These are phyloP conservation scores for Erysimum pusillum DNA, from an alignment of 441 rosid species.

Conservation along the genomic window DNA sequence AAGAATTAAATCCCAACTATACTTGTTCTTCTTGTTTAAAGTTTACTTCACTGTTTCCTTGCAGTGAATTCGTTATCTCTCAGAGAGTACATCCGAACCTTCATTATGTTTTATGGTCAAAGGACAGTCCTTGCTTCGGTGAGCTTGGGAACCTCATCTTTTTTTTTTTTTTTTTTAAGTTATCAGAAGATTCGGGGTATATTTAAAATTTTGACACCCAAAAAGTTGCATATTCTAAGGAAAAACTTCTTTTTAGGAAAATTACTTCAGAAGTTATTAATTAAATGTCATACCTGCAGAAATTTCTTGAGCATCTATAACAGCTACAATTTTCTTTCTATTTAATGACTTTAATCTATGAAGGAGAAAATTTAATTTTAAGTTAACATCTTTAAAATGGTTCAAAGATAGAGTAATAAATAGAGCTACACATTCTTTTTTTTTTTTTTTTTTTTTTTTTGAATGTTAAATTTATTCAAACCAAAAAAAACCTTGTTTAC, in stretches of 20 bases:
- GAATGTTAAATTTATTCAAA: too few relatives aligned
- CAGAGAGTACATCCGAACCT: slow-evolving; percentile 29
- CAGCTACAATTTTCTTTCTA: slow-evolving; percentile 5
- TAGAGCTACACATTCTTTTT: background rate
- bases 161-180: background rate
- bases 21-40: slow-evolving; percentile 34
- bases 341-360: background rate
- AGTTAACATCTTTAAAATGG: background rate
- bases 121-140: background rate
- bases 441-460: too few relatives aligned
- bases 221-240: slow-evolving; percentile 38
- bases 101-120: slow-evolving; percentile 8
- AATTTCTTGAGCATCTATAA: slow-evolving; percentile 12
- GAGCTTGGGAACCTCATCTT: background rate
- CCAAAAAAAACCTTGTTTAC: too few relatives aligned
- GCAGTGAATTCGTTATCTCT: slow-evolving; percentile 9
- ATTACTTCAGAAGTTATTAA: background rate
- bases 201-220: slow-evolving; percentile 5
- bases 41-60: slow-evolving; percentile 29
- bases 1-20: slow-evolving; percentile 1
- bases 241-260: slow-evolving; percentile 27
- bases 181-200: background rate
- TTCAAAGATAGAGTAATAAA: slow-evolving; percentile 2
- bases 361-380: background rate
- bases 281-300: slow-evolving; percentile 11